A percentile compares a stretch with the other conserved stretches of the same genome.
phyloP scores from a whole-genome alignment of 352 stramenopile species.

The Blastocystis sp. region DNA sequence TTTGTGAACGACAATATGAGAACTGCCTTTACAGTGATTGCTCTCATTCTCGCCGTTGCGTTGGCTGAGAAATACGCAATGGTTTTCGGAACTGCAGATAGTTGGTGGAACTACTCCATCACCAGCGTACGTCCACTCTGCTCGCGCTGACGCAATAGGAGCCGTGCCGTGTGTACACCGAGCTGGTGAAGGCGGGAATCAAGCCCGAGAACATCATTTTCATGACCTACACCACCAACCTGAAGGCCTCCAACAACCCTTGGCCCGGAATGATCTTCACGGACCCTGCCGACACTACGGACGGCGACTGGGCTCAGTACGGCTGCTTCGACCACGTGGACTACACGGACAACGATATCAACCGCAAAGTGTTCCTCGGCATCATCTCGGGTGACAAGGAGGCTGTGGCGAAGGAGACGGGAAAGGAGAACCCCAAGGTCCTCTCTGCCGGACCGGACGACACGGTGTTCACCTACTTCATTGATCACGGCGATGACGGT shows the following conservation, averaged over 20 bases:
- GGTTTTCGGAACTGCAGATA: conserved; percentile 46
- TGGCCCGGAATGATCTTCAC: conserved; percentile 62
- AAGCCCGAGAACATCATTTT: conserved; percentile 62
- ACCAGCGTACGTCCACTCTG: conserved; percentile 6
- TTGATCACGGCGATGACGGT: conserved; percentile 53
- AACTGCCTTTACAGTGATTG: conserved; percentile 24
- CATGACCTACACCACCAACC: conserved; percentile 34
- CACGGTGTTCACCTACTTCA: conserved; percentile 69
- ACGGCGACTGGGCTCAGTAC: not conserved
- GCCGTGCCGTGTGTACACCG: conserved; percentile 49
- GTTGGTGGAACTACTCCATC: conserved; percentile 68
- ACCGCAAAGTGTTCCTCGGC: conserved; percentile 11
- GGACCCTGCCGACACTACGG: not conserved
- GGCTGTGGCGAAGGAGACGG: conserved; percentile 18
- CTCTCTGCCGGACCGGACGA: conserved; percentile 7
- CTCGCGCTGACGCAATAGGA: not conserved
- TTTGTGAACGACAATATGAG: conserved; percentile 40
- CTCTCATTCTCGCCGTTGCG: conserved; percentile 6
- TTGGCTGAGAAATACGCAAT: conserved; percentile 73
- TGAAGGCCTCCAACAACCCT: conserved; percentile 14
- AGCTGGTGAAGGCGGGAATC: conserved; percentile 43
- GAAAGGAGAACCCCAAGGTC: conserved; percentile 53
- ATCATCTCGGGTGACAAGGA: conserved; percentile 34
- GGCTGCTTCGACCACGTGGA: conserved; percentile 32
- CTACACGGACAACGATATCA: conserved; percentile 53